Percentiles rank a stretch among this genome's conserved stretches.
These are phyloP conservation scores for Arthrobotrys pseudoclavata DNA, from an alignment of 2,329 filamentous ascomycete genomes.

Conservation along the genomic window DNA sequence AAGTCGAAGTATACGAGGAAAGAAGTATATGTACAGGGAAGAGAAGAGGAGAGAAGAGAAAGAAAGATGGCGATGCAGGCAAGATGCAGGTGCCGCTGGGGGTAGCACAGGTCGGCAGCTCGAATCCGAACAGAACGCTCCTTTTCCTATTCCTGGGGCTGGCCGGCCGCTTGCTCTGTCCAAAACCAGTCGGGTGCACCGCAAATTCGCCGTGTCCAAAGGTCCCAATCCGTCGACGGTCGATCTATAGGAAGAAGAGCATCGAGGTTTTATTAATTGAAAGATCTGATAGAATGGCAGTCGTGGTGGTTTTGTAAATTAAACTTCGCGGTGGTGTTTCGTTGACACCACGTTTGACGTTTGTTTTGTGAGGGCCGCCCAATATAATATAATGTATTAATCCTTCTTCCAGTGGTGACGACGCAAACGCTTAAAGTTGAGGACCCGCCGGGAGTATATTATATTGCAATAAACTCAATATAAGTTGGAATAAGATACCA, in stretches of 20 bases:
- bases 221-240: constrained; percentile 20
- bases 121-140: constrained; percentile 12
- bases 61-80: background rate
- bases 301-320: background rate
- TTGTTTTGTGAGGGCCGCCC: constrained; percentile 2
- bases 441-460: constrained; percentile 14
- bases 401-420: constrained; percentile 2
- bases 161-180: constrained; percentile 33
- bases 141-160: constrained; percentile 27
- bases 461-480: background rate
- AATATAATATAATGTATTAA: background rate
- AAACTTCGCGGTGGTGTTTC: constrained; percentile 6
- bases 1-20: background rate
- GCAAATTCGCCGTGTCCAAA: constrained; percentile 37
- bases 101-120: constrained; percentile 4
- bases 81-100: background rate
- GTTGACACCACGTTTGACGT: constrained; percentile 23
- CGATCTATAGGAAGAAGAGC: background rate
- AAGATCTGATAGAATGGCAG: too few species aligned
- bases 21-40: constrained; percentile 26
- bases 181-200: constrained; percentile 38
- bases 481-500: background rate
- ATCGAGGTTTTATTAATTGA: background rate
- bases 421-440: constrained; percentile 15
- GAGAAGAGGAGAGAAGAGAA: constrained; percentile 3